phyloP scores from a whole-genome alignment of 768 basidiomycete genomes.

The Mycena rebaudengoi region DNA sequence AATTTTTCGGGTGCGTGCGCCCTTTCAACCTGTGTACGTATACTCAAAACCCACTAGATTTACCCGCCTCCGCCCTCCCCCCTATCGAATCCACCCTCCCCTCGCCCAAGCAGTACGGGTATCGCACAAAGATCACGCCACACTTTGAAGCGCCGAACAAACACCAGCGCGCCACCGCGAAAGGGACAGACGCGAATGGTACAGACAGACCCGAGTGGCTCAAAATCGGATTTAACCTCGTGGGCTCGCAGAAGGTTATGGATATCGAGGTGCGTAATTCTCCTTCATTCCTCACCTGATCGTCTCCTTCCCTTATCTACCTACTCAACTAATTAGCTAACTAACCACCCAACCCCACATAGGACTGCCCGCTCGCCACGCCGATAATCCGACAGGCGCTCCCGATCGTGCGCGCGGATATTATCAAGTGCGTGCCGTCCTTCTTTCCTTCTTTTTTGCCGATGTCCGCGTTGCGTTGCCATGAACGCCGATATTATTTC shows the following conservation, averaged over 20 bases:
- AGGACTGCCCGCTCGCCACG: constrained; percentile 95
- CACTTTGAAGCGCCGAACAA: constrained; percentile 87
- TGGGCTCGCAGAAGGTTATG: constrained; percentile 75
- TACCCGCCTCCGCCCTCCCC: constrained; percentile 68
- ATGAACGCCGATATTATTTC: too few relatives aligned
- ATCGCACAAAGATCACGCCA: constrained; percentile 97
- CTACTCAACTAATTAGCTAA: too few relatives aligned
- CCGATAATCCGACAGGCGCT: constrained; percentile 78
- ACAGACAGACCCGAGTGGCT: constrained; percentile 69
- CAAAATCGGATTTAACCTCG: constrained; percentile 89
- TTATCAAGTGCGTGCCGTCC: constrained; percentile 64
- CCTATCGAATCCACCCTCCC: constrained; percentile 75
- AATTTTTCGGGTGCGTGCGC: constrained; percentile 68
- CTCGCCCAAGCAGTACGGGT: constrained; percentile 91
- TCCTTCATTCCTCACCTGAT: not conserved
- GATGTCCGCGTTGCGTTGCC: too few relatives aligned
- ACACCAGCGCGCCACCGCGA: constrained; percentile 21
- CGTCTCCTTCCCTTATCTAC: too few relatives aligned
- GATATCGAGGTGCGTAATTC: constrained; percentile 84
- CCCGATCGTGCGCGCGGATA: constrained; percentile 64
- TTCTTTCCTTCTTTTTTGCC: not conserved
- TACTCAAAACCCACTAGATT: constrained; percentile 46
- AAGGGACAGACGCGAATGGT: constrained; percentile 25
- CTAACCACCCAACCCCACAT: too few relatives aligned
- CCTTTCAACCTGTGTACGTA: not conserved